These are phyloP conservation scores for Fusarium setosum DNA, from an alignment of 2,329 filamentous ascomycete species.

Conservation along the genomic window DNA sequence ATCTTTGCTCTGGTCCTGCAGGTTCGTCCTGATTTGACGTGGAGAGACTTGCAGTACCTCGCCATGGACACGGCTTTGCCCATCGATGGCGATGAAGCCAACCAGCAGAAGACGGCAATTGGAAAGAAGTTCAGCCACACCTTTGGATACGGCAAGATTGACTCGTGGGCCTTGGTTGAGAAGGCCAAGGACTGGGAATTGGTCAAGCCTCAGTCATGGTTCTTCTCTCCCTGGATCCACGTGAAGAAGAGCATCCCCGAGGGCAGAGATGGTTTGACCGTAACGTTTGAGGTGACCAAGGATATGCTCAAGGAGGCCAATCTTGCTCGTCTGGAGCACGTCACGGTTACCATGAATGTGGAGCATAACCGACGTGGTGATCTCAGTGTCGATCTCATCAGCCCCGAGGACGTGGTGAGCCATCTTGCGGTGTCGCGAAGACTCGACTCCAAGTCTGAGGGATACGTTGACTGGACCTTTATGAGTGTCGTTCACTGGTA, in stretches of 20 bases:
- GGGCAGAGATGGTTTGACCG: conserved; percentile 81
- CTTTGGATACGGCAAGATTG: conserved; percentile 95
- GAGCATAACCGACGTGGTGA: conserved; percentile 89
- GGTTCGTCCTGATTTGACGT: conserved; percentile 86
- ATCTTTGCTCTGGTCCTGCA: conserved; percentile 91
- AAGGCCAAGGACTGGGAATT: conserved; percentile 85
- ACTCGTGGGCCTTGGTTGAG: conserved; percentile 87
- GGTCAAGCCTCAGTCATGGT: conserved; percentile 97
- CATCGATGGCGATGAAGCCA: conserved; percentile 74
- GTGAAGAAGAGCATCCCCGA: conserved; percentile 89
- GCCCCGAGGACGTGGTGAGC: conserved; percentile 83
- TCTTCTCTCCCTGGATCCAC: conserved; percentile 91
- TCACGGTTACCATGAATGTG: conserved; percentile 98
- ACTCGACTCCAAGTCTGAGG: conserved; percentile 72
- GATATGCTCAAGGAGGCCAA: conserved; percentile 87
- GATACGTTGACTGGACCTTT: conserved; percentile 97
- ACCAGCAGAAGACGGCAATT: conserved; percentile 85
- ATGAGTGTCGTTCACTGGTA: conserved; percentile 98
- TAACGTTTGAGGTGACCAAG: conserved; percentile 83
- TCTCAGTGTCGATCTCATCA: conserved; percentile 90
- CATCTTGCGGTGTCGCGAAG: conserved; percentile 83
- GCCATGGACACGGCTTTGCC: conserved; percentile 86
- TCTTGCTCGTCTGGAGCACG: conserved; percentile 88
- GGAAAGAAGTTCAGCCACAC: conserved; percentile 93
- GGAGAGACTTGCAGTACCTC: conserved; percentile 95